Percentiles rank a stretch among this genome's conserved stretches.
These are phyloP conservation scores for Berberis thunbergii DNA, from an alignment of 164 flowering plant species.

Conservation along the genomic window DNA sequence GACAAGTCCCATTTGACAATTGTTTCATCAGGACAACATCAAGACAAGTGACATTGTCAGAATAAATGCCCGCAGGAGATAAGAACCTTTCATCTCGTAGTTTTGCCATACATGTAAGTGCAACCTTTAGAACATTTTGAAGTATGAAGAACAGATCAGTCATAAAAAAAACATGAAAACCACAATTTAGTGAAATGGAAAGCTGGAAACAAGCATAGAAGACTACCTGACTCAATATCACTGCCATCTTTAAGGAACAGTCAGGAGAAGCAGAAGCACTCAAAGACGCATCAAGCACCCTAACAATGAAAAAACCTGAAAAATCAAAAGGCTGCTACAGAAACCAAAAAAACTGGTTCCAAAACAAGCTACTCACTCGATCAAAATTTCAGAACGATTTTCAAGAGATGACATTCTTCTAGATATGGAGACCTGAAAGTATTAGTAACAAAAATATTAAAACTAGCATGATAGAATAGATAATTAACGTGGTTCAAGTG, in stretches of 20 bases:
- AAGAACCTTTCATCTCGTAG: slow-evolving; percentile 81
- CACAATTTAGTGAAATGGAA: neutral
- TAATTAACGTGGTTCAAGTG: neutral
- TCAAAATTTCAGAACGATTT: slow-evolving; percentile 61
- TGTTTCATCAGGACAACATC: slow-evolving; percentile 68
- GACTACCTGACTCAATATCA: slow-evolving; percentile 65
- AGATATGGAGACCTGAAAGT: slow-evolving; percentile 60
- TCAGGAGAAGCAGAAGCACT: slow-evolving; percentile 86
- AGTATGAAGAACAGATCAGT: neutral
- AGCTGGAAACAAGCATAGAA: neutral
- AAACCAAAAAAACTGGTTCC: neutral
- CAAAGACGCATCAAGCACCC: slow-evolving; percentile 81
- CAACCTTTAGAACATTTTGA: slow-evolving; percentile 45
- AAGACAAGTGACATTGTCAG: slow-evolving; percentile 76
- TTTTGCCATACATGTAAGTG: slow-evolving; percentile 94
- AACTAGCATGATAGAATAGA: too few species aligned
- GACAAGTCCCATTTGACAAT: slow-evolving; percentile 84
- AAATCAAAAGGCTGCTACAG: neutral
- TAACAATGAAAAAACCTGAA: slow-evolving; percentile 16
- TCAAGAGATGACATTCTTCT: slow-evolving; percentile 63
- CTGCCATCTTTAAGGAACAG: slow-evolving; percentile 93
- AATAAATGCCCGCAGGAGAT: slow-evolving; percentile 46
- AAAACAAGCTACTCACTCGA: slow-evolving; percentile 44
- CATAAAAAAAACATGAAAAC: neutral
- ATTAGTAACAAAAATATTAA: neutral